Conservation (phyloP, 2,329 filamentous ascomycete species). For the Ophiosphaerella narmari region DNA sequence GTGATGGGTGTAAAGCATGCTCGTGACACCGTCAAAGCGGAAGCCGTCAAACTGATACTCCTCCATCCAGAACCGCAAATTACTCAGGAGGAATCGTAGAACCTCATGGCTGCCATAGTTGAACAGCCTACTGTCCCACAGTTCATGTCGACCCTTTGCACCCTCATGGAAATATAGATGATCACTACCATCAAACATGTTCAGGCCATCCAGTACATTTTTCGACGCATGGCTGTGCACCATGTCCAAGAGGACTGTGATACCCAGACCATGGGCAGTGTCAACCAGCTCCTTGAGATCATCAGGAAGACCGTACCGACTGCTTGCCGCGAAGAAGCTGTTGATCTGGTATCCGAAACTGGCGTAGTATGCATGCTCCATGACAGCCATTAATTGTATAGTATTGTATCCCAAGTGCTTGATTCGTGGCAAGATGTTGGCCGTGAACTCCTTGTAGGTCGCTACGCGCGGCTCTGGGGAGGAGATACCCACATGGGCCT, state of each 20-base stretch:
- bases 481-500: slow-evolving; percentile 98
- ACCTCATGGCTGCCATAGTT: slow-evolving; percentile 97
- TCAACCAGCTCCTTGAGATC: slow-evolving; percentile 97
- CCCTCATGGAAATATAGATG: slow-evolving; percentile 96
- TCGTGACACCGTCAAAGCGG: slow-evolving; percentile 96
- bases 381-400: slow-evolving; percentile 97
- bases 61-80: slow-evolving; percentile 98
- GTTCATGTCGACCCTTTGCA: slow-evolving; percentile 79
- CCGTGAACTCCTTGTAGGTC: slow-evolving; percentile 96
- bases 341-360: slow-evolving; percentile 99
- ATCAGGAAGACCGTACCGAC: slow-evolving; percentile 89
- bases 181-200: slow-evolving; percentile 93
- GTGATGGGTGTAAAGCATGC: slow-evolving; percentile 95
- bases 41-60: slow-evolving; percentile 97
- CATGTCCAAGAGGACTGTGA: slow-evolving; percentile 90
- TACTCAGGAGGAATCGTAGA: slow-evolving; percentile 91
- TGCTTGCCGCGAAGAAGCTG: slow-evolving; percentile 97
- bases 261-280: slow-evolving; percentile 86
- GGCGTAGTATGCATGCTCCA: slow-evolving; percentile 99
- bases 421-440: slow-evolving; percentile 89
- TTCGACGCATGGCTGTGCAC: slow-evolving; percentile 98
- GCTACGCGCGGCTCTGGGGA: slow-evolving; percentile 86
- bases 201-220: slow-evolving; percentile 92
- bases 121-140: slow-evolving; percentile 96
- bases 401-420: slow-evolving; percentile 91